Evolutionary conservation across 805 yeast genomes (phyloP), one percentile per base, ranked within the genome.

Genomic region (Nakazawaea wyomingensis): DNA sequence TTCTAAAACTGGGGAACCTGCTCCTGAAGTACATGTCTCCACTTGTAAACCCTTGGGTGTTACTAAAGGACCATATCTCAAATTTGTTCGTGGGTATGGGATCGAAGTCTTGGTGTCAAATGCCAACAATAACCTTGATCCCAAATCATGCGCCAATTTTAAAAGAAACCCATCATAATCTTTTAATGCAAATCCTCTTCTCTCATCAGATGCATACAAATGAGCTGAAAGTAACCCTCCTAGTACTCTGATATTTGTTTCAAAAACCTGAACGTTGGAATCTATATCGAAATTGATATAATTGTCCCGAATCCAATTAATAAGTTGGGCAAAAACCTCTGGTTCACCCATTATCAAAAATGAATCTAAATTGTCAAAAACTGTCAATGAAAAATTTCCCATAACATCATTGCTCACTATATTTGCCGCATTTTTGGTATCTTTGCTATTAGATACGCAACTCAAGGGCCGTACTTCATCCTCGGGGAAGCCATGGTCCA

Each of bases 11-110:
- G 95, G 85, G 1, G 90, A 79, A 0, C 89, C 83, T 14, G 90
- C 91, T 2, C 96, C 97, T 0, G 96, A 84, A 0, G 89, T 76
- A 56, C 96, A 89, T 5, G 89, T 89, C 48, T 86, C 95, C 10
- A 65, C 50, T 39, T 75, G 71, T 4, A 76, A 48, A 1, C 56
- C 54, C 5, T 59, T 47, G 0, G 84, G 78, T 0, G 80, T 49
- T 0, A 64, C 41, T 28, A 61, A 42, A 1, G 76, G 65, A 0
- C 90, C 91, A 18, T 64, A 52, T 14, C 63, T 63, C 19, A 90
- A 58, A 56, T 90, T 87, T 7, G 87, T 76, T 47, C 97, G 64
- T 0, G 98, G 88, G n/a, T 73, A 68, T 0, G 96, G 96, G 6
- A 89, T 68, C 0, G 81, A 81, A 0, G 76, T 64, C 2, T 71